Conservation (phyloP, 371 early-diverging fungal species). For the Nosema muscidifuracis region DNA sequence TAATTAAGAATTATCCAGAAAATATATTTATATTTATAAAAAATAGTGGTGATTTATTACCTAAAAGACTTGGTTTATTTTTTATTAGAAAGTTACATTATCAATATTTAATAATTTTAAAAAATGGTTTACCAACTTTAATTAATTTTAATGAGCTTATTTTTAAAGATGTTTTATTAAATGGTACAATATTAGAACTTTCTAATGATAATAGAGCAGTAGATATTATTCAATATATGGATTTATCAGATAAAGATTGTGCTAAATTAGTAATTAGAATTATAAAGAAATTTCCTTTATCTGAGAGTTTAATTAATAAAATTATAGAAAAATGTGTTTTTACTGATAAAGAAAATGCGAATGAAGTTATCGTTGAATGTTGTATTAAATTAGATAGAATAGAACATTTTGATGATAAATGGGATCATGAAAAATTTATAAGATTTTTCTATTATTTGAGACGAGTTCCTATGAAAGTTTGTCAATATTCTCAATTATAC, state of each 20-base stretch:
- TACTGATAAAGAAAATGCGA: constrained; percentile 5
- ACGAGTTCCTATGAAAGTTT: constrained; percentile 16
- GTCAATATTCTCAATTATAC: constrained; percentile 9
- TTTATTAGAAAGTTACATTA: constrained; percentile 34
- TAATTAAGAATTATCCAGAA: constrained; percentile 36
- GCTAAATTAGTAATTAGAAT: constrained; percentile 34
- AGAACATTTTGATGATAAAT: constrained; percentile 30
- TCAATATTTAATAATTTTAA: not conserved
- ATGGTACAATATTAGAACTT: constrained; percentile 7
- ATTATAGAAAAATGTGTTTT: constrained; percentile 9
- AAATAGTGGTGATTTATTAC: constrained; percentile 21
- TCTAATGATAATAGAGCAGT: constrained; percentile 19
- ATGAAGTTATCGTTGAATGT: constrained; percentile 40
- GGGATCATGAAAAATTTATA: constrained; percentile 30
- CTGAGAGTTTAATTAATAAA: not conserved
- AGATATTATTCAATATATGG: constrained; percentile 31
- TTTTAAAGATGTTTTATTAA: constrained; percentile 24
- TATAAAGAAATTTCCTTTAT: constrained; percentile 26
- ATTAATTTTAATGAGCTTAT: no score
- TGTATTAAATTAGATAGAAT: constrained; percentile 18
- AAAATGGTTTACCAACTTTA: not conserved
- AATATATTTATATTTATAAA: constrained; percentile 10
- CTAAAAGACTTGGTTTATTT: constrained; percentile 23
- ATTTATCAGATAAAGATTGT: constrained; percentile 51
- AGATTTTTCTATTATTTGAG: constrained; percentile 48